A percentile compares a stretch with the other conserved stretches of the same genome.
phyloP scores from a whole-genome alignment of 2,329 filamentous ascomycete species.

The Ampelomyces quisqualis region DNA sequence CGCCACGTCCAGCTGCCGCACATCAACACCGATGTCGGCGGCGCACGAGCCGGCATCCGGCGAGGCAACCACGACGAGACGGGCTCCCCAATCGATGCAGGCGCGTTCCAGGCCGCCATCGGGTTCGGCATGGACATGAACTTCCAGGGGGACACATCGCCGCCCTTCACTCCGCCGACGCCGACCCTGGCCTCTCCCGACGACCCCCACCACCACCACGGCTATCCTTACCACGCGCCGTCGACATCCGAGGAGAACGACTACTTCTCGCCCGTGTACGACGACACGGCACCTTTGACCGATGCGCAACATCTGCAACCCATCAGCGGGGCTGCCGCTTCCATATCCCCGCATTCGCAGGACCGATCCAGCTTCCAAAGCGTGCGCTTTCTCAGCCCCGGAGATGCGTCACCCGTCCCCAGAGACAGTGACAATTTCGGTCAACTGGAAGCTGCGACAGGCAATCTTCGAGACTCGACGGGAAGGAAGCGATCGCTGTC shows the following conservation, averaged over 20 bases:
- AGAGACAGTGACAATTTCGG: conserved; percentile 62
- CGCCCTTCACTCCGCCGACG: conserved; percentile 27
- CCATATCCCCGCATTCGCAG: conserved; percentile 40
- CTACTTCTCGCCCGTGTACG: conserved; percentile 56
- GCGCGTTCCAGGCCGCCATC: conserved; percentile 53
- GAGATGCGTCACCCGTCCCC: conserved; percentile 45
- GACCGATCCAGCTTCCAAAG: conserved; percentile 57
- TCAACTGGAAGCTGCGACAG: conserved; percentile 56
- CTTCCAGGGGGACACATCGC: conserved; percentile 46
- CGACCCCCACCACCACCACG: conserved; percentile 51
- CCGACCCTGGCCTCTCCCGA: conserved; percentile 38
- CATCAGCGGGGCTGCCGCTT: conserved; percentile 52
- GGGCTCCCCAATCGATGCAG: conserved; percentile 48
- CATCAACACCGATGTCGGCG: conserved; percentile 40
- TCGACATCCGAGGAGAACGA: conserved; percentile 55
- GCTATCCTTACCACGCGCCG: conserved; percentile 38
- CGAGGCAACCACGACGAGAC: conserved; percentile 40
- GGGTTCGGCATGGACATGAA: conserved; percentile 50
- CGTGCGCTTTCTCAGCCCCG: conserved; percentile 54
- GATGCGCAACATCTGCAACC: conserved; percentile 58
- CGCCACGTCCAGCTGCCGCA: conserved; percentile 32
- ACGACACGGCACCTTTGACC: conserved; percentile 63
- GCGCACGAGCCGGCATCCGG: conserved; percentile 27
- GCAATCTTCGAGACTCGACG: conserved; percentile 28
- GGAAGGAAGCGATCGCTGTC: conserved; percentile 54